Evolutionary conservation across 768 basidiomycete species (phyloP).

Genomic region (Pulveroboletus sp.): DNA sequence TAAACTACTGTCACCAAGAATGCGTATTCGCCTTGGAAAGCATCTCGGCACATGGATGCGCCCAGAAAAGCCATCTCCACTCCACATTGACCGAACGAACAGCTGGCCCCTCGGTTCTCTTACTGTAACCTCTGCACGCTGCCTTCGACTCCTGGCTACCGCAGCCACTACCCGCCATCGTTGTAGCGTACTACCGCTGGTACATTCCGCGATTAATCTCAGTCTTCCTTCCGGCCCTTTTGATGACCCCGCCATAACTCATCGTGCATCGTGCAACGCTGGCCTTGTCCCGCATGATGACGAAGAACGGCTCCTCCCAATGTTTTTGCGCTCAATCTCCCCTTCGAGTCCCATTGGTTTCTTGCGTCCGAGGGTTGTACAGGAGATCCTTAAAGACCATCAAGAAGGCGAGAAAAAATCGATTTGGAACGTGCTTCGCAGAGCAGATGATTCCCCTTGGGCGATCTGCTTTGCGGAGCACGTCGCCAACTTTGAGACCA

Average conservation of each 20-base stretch:
- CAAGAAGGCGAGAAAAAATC: slow-evolving; percentile 3
- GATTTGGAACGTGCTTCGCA: slow-evolving; percentile 18
- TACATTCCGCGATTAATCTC: slow-evolving; percentile 25
- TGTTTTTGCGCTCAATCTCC: slow-evolving; percentile 13
- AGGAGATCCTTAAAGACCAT: slow-evolving; percentile 12
- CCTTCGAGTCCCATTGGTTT: slow-evolving; percentile 18
- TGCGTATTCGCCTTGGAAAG: neutral
- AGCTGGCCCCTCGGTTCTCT: neutral
- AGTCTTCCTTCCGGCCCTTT: slow-evolving; percentile 24
- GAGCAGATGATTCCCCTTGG: slow-evolving; percentile 14
- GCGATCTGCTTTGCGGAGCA: slow-evolving; percentile 19
- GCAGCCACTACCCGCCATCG: neutral
- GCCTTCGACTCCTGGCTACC: slow-evolving; percentile 1
- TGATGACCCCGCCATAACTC: slow-evolving; percentile 4
- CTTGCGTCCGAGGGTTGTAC: slow-evolving; percentile 10
- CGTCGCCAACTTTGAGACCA: slow-evolving; percentile 9
- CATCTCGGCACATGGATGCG: neutral
- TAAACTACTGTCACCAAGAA: neutral
- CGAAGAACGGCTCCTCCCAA: slow-evolving; percentile 20
- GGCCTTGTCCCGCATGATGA: slow-evolving; percentile 3
- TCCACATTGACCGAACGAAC: neutral
- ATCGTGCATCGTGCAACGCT: slow-evolving; percentile 20
- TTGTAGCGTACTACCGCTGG: slow-evolving; percentile 18
- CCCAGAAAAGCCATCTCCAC: neutral
- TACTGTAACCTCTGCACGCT: neutral